Evolutionary conservation across 495 filamentous ascomycete species (phyloP), one percentile per base, ranked within the genome.

Genomic region (Staphylotrichum tortipilum): DNA sequence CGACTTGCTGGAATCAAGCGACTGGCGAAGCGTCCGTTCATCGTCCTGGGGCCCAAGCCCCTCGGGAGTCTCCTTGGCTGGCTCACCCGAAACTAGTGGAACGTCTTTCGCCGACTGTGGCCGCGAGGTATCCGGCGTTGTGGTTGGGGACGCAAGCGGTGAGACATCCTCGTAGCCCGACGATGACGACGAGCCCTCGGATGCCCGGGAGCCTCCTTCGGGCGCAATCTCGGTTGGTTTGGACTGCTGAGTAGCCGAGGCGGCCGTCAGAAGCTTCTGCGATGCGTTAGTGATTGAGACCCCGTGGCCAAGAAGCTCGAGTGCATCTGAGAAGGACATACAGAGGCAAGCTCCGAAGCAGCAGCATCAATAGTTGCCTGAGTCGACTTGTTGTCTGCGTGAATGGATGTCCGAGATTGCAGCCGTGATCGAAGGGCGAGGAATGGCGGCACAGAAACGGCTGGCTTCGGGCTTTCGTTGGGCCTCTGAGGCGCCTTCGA

Each of bases 101-200:
- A 56, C 5, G 22, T 63, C 69, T 39, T 67, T 69, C 15, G 64
- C 62, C 17, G 68, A 70, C 33, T 74, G 72, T 2, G 69, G 67
- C 17, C 69, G 64, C 1, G 71, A 74, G 3, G 70, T 73, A 43
- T 75, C 68, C 10, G 73, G 71, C 3, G 72, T 76, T 11, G 66
- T 70, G 3, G 58, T 58, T 24, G 63, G 61, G 1, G 65, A 66
- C 1, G 69, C 63, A 17, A 66, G 66, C 2, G 65, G 63, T 15
- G 71, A 72, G 7, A 55, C 55, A 45, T 75, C 72, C 45, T 71
- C 69, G 12, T 60, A 68, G 15, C 61, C 67, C 0, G 72, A 75
- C 12, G 72, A 74, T 8, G 62, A 57, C 0, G 69, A 74, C 0
- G 72, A 75, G 18, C 67, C 65, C 44, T 75, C 72, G 0, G 71